These are phyloP conservation scores for Oemleria cerasiformis DNA, from an alignment of 306 rosid genomes.

Conservation along the genomic window DNA sequence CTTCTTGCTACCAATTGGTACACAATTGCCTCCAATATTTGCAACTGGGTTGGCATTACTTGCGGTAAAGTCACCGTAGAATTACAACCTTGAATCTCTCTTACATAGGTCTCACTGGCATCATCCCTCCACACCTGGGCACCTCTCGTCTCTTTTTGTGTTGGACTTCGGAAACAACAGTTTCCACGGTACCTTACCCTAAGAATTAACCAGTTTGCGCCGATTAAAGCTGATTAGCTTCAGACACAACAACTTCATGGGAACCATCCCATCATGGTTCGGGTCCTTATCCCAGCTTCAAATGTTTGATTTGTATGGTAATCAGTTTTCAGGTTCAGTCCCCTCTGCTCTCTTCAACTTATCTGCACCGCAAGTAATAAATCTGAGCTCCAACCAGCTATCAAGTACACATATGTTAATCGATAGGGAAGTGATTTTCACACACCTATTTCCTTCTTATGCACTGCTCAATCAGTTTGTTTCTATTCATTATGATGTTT, in stretches of 20 bases:
- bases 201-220: constrained; percentile 2
- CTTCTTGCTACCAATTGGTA: too few species aligned
- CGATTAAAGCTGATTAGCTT: constrained; percentile 6
- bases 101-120: too few species aligned
- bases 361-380: constrained; percentile 8
- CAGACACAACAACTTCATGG: constrained; percentile 16
- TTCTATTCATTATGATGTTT: too few species aligned
- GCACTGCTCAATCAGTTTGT: too few species aligned
- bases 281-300: constrained; percentile 11
- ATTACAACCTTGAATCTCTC: too few species aligned
- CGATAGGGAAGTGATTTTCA: too few species aligned
- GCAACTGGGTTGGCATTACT: too few species aligned
- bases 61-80: too few species aligned
- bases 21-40: too few species aligned
- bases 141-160: constrained; percentile 19
- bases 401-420: too few species aligned
- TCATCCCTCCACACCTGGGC: too few species aligned
- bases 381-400: constrained; percentile 24
- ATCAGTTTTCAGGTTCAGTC: constrained; percentile 15
- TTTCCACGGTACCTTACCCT: constrained; percentile 17
- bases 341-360: constrained; percentile 22
- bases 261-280: constrained; percentile 24
- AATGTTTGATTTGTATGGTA: constrained; percentile 1
- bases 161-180: constrained; percentile 20
- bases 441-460: too few species aligned